A percentile compares a stretch with the other conserved stretches of the same genome.
These are phyloP conservation scores for Corylus americana DNA, from an alignment of 306 rosid species.

Conservation along the genomic window DNA sequence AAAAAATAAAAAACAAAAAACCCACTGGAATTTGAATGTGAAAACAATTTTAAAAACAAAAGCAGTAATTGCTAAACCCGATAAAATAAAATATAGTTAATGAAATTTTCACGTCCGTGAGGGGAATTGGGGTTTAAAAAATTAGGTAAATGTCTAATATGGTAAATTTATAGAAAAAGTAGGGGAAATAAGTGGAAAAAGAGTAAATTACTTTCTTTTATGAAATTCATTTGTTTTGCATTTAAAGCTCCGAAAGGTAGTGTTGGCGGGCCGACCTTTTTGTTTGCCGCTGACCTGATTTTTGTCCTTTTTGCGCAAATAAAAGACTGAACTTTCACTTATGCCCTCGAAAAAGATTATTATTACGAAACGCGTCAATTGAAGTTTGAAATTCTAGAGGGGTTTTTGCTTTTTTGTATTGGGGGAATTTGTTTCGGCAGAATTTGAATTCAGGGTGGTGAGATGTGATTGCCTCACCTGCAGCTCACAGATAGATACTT, in stretches of 20 bases:
- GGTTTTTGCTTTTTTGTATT: neutral
- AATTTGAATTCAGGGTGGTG: neutral
- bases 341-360: constrained; percentile 28
- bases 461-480: constrained; percentile 7
- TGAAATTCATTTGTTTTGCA: constrained; percentile 41
- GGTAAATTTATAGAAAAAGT: constrained; percentile 38
- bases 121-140: constrained; percentile 40
- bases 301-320: constrained; percentile 56
- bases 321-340: neutral
- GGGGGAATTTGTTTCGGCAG: neutral
- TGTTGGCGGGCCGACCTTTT: constrained; percentile 63
- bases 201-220: constrained; percentile 29
- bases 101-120: constrained; percentile 72
- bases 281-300: constrained; percentile 75
- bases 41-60: constrained; percentile 9
- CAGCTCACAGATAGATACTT: constrained; percentile 18
- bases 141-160: constrained; percentile 30
- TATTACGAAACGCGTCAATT: constrained; percentile 41
- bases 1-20: constrained; percentile 24
- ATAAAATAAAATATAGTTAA: constrained; percentile 69
- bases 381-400: neutral
- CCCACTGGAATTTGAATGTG: constrained; percentile 11
- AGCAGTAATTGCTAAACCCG: constrained; percentile 56
- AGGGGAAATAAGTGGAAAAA: constrained; percentile 27
- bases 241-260: constrained; percentile 60